Percentiles rank a stretch among this genome's conserved stretches.
Evolutionary conservation across 2,329 filamentous ascomycete species (phyloP).

Genomic region (Dactylonectria estremocensis): DNA sequence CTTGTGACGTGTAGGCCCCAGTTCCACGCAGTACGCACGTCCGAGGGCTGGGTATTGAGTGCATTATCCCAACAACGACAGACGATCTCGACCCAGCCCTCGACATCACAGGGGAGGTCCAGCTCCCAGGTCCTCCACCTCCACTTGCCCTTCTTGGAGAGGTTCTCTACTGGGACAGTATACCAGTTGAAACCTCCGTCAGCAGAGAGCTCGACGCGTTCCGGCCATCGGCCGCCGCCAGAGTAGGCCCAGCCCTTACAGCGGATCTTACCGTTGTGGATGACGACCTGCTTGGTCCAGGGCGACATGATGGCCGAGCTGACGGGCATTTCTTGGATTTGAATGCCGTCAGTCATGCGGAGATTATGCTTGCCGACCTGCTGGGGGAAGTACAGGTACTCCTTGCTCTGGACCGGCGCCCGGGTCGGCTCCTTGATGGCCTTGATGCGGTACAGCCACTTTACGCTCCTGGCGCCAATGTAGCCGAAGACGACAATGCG

Average conservation of each 20-base stretch:
- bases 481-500: constrained; percentile 76
- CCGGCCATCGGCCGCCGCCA: constrained; percentile 72
- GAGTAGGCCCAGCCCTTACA: constrained; percentile 73
- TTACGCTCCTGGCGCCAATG: constrained; percentile 76
- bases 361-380: constrained; percentile 79
- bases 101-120: constrained; percentile 73
- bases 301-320: constrained; percentile 77
- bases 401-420: constrained; percentile 75
- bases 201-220: constrained; percentile 74
- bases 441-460: constrained; percentile 75
- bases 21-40: constrained; percentile 72
- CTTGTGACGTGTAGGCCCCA: constrained; percentile 78
- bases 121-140: constrained; percentile 77
- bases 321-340: constrained; percentile 82
- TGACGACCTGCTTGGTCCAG: constrained; percentile 70
- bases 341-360: constrained; percentile 71
- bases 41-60: constrained; percentile 72
- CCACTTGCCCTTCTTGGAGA: constrained; percentile 74
- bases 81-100: constrained; percentile 74
- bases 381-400: constrained; percentile 79
- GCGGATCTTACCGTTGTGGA: constrained; percentile 72
- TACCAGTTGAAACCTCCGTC: constrained; percentile 79
- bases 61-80: constrained; percentile 74
- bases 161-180: constrained; percentile 70
- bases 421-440: constrained; percentile 69